These are phyloP conservation scores for Podaxis sp. DNA, from an alignment of 768 basidiomycete species.

Conservation along the genomic window DNA sequence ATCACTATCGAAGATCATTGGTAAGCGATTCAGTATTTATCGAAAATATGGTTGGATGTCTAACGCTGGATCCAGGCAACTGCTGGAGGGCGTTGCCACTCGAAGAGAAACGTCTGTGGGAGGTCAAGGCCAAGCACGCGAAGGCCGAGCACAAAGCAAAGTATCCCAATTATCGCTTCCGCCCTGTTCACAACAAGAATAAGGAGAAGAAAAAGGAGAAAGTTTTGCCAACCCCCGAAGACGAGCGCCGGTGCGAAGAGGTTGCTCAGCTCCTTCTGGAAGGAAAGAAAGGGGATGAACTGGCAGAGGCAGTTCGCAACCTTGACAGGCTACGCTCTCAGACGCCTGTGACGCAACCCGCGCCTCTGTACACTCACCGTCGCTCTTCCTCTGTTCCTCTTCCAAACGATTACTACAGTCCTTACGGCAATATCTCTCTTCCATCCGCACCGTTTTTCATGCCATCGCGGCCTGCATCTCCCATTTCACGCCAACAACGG, in stretches of 20 bases:
- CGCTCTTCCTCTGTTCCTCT: constrained; percentile 66
- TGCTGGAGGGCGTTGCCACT: constrained; percentile 74
- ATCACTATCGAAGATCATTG: constrained; percentile 70
- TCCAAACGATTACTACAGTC: constrained; percentile 35
- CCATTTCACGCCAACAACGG: constrained; percentile 14
- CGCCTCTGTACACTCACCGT: constrained; percentile 37
- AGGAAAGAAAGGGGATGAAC: constrained; percentile 69
- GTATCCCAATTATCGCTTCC: constrained; percentile 67
- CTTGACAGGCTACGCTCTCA: constrained; percentile 38
- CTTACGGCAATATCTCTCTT: constrained; percentile 34
- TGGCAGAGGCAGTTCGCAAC: constrained; percentile 56
- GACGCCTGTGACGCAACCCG: constrained; percentile 15
- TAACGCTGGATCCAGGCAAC: constrained; percentile 42
- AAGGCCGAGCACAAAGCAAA: constrained; percentile 68
- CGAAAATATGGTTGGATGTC: constrained; percentile 24
- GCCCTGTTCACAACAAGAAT: constrained; percentile 53
- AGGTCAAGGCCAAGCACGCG: constrained; percentile 66
- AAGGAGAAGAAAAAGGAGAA: constrained; percentile 41
- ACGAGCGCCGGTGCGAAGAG: constrained; percentile 65
- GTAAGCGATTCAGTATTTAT: constrained; percentile 25
- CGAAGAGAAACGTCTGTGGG: constrained; percentile 73
- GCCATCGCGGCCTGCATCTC: constrained; percentile 17
- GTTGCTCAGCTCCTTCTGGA: constrained; percentile 63
- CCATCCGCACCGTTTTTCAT: constrained; percentile 43
- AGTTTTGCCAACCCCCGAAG: constrained; percentile 40